Evolutionary conservation across 257 asterid species (phyloP), one percentile per base, ranked within the genome.

Genomic region (Mitragyna speciosa): DNA sequence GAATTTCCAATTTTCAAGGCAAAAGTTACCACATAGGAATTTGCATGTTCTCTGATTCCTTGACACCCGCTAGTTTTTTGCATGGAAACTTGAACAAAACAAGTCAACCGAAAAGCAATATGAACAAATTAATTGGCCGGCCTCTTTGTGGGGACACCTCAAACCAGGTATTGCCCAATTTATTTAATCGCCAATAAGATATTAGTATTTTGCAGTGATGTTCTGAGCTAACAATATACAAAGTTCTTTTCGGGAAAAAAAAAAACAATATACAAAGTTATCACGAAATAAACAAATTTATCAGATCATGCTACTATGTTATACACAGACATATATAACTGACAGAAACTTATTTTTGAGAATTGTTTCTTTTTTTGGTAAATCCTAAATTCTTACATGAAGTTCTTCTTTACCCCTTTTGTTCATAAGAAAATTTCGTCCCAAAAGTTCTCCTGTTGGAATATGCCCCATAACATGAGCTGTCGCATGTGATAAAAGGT

Each of bases 401-500:
- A 16, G 19, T 0, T 31, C 17, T 39, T 26, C 9, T 0, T 20
- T 39, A 7, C 31, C 24, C 11, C n/a, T 12, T 36, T 54, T 36
- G 8, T 36, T 24, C 17, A 58, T 12, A 12, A 49, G 19, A 31
- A 31, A 30, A 12, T 22, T 31, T 33, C 19, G 22, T 24, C n/a
- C 22, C 14, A 17, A 20, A 56, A 51, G 49, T 80, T 73, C 66
- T 19, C 72, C 67, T 80, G 43, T 67, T 52, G 80, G 80, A 47
- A 47, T 31, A 43, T 49, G 61, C 75, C 65, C 75, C n/a, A 70
- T 64, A 59, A n/a, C 65, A 22, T 73, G 72, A 56, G 81, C 63
- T 65, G 84, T 78, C 59, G 71, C 85, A 70, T 85, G 82, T 68
- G 82, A 78, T 24, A 64, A 83, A 86, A 83, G 85, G 70, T 70